Conservation (phyloP, 2,329 filamentous ascomycete genomes). For the Ascochyta koolunga region DNA sequence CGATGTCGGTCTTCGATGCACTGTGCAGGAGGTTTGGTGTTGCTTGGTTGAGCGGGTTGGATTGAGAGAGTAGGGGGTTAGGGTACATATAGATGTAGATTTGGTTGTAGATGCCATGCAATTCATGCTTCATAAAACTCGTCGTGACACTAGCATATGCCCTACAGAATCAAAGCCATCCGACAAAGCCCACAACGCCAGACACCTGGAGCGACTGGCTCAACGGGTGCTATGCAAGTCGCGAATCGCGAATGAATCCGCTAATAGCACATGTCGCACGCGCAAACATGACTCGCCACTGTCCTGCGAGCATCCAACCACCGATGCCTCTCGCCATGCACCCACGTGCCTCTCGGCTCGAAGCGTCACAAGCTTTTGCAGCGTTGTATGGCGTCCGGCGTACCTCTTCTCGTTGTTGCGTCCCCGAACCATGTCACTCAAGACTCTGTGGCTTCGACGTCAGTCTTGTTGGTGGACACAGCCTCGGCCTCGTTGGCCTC, state of each 20-base stretch:
- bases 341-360: not conserved
- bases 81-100: not conserved
- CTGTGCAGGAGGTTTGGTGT: not conserved
- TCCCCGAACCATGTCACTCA: not conserved
- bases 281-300: not conserved
- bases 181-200: slow-evolving; percentile 12
- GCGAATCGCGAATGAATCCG: slow-evolving; percentile 2
- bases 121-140: not conserved
- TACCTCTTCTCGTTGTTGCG: slow-evolving; percentile 10
- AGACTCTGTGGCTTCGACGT: slow-evolving; percentile 9
- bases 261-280: slow-evolving; percentile 10
- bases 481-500: slow-evolving; percentile 11
- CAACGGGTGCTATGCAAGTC: slow-evolving; percentile 18
- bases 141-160: slow-evolving; percentile 5
- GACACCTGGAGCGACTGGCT: slow-evolving; percentile 17
- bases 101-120: not conserved
- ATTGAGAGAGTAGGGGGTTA: not conserved
- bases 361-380: slow-evolving; percentile 40
- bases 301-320: not conserved
- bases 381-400: slow-evolving; percentile 30
- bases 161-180: slow-evolving; percentile 1
- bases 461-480: slow-evolving; percentile 1
- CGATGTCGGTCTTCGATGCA: slow-evolving; percentile 1
- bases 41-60: not conserved
- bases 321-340: not conserved